Conservation (phyloP, 2,329 filamentous ascomycete species). For the Acrocalymma vagum region DNA sequence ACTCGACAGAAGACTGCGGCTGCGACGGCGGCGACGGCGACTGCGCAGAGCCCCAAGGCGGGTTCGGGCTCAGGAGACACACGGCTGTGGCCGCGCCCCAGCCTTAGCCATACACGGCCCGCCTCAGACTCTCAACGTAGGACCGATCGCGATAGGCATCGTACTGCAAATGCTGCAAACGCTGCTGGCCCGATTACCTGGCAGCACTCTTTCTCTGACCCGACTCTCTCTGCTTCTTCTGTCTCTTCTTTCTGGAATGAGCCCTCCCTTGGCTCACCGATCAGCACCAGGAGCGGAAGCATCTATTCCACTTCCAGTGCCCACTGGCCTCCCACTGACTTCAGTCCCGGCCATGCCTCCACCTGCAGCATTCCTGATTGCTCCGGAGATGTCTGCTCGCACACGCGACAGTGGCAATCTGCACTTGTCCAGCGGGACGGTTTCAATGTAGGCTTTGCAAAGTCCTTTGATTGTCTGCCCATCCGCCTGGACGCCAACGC, state of each 20-base stretch:
- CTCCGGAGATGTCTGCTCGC: constrained; percentile 18
- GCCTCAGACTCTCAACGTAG: no score
- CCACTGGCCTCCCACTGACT: constrained; percentile 20
- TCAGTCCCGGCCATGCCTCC: constrained; percentile 21
- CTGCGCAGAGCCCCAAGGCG: constrained; percentile 24
- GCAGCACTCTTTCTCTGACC: no score
- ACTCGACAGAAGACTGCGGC: constrained; percentile 40
- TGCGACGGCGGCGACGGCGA: no score
- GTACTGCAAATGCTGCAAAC: no score
- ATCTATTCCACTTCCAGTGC: constrained; percentile 17
- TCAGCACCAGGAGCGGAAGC: constrained; percentile 24
- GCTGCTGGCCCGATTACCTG: no score
- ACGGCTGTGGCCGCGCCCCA: no score
- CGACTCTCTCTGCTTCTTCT: no score
- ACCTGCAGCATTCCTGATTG: constrained; percentile 22
- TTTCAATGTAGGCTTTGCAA: constrained; percentile 22
- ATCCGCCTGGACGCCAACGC: constrained; percentile 27
- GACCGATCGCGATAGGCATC: no score
- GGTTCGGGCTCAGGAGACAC: constrained; percentile 8
- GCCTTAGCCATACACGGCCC: no score
- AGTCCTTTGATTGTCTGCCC: constrained; percentile 34
- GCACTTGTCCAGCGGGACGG: constrained; percentile 13
- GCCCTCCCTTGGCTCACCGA: constrained; percentile 19
- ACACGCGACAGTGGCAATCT: constrained; percentile 7
- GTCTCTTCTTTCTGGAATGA: no score